These are phyloP conservation scores for Letharia lupina DNA, from an alignment of 495 filamentous ascomycete genomes.

Conservation along the genomic window DNA sequence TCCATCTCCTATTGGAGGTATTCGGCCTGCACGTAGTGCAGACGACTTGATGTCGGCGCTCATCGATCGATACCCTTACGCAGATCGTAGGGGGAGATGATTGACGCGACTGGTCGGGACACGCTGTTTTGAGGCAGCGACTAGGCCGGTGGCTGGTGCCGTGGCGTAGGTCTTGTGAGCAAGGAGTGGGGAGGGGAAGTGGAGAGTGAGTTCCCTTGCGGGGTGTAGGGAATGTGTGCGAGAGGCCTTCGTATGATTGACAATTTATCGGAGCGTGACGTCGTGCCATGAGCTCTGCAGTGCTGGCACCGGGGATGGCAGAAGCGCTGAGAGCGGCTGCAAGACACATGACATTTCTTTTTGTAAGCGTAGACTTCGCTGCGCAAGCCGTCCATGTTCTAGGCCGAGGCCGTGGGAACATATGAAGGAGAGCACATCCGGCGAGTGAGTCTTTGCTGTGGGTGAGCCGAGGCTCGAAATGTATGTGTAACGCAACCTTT, in stretches of 20 bases:
- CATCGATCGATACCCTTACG: constrained; percentile 49
- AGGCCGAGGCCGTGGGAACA: constrained; percentile 18
- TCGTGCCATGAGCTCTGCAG: constrained; percentile 27
- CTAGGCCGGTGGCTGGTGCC: constrained; percentile 46
- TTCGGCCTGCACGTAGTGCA: constrained; percentile 26
- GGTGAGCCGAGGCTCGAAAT: constrained; percentile 12
- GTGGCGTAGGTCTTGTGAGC: constrained; percentile 43
- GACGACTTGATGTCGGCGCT: constrained; percentile 50
- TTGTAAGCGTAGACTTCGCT: constrained; percentile 40
- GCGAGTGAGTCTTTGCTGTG: constrained; percentile 39
- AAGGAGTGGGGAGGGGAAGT: constrained; percentile 36
- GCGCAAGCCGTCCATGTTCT: constrained; percentile 23
- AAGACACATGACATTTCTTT: constrained; percentile 26
- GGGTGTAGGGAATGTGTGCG: constrained; percentile 37
- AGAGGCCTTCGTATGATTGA: constrained; percentile 30
- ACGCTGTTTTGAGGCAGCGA: constrained; percentile 29
- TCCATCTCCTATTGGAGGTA: constrained; percentile 36
- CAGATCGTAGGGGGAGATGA: constrained; percentile 50
- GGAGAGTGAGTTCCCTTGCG: constrained; percentile 33
- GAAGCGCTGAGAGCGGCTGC: constrained; percentile 19
- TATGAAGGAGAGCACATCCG: constrained; percentile 28
- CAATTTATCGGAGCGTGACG: constrained; percentile 26
- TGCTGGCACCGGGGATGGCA: constrained; percentile 21
- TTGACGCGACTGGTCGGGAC: constrained; percentile 67
- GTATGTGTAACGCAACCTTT: constrained; percentile 12